These are phyloP conservation scores for Elymus sibiricus DNA, from an alignment of 176 grass and related monocot species.

Conservation along the genomic window DNA sequence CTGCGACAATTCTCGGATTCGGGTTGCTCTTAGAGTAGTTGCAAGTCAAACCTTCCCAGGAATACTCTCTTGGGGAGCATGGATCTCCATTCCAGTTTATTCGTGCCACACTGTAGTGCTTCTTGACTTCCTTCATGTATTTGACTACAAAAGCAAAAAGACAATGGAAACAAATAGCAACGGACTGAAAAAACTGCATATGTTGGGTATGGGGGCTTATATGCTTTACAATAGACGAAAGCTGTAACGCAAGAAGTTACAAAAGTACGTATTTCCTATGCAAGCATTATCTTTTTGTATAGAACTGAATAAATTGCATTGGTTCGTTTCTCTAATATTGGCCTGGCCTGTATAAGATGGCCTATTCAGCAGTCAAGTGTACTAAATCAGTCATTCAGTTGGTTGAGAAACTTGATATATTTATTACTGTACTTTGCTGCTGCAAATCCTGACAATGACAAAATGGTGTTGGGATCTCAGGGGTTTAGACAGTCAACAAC, in stretches of 20 bases:
- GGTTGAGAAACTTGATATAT: too few relatives aligned
- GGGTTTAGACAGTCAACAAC: too few relatives aligned
- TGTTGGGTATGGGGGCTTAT: not conserved
- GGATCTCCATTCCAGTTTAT: conserved; percentile 26
- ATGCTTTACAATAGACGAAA: not conserved
- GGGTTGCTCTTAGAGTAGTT: not conserved
- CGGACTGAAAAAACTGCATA: not conserved
- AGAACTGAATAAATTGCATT: not conserved
- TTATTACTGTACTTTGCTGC: too few relatives aligned
- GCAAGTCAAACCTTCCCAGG: conserved; percentile 22
- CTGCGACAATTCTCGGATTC: not conserved
- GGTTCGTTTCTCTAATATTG: too few relatives aligned
- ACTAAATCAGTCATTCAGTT: too few relatives aligned
- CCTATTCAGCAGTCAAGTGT: too few relatives aligned
- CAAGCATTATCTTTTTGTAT: not conserved
- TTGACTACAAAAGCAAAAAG: not conserved
- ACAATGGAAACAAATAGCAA: not conserved
- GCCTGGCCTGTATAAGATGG: too few relatives aligned
- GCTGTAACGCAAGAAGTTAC: not conserved
- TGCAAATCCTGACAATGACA: too few relatives aligned
- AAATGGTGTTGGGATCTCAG: too few relatives aligned
- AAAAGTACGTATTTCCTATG: not conserved
- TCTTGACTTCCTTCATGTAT: not conserved
- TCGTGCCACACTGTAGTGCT: not conserved
- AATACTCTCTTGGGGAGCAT: conserved; percentile 10